Evolutionary conservation across 177 flowering plant genomes (phyloP).

Genomic region (Vitis hybrid): DNA sequence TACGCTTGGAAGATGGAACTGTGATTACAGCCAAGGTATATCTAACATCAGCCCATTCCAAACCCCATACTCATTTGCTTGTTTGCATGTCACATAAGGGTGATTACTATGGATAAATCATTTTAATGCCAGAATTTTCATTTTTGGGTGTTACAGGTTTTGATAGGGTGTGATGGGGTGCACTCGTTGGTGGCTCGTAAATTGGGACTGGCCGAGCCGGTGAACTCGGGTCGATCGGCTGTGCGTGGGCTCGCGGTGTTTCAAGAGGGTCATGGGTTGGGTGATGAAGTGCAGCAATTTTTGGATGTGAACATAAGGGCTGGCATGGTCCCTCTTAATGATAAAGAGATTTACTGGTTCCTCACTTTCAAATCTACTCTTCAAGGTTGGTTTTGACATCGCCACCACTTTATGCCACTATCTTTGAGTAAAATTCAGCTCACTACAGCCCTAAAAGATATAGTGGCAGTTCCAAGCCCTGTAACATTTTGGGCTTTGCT

Average conservation of each 20-base stretch:
- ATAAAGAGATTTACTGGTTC: constrained; percentile 21
- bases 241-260: constrained; percentile 42
- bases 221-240: constrained; percentile 35
- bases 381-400: constrained; percentile 6
- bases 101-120: neutral
- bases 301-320: constrained; percentile 10
- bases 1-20: constrained; percentile 33
- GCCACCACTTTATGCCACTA: neutral
- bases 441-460: too few species aligned
- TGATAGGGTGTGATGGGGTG: constrained; percentile 67
- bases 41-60: too few species aligned
- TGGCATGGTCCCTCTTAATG: constrained; percentile 17
- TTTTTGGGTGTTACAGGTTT: constrained; percentile 20
- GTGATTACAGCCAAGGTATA: constrained; percentile 32
- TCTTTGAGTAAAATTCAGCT: neutral
- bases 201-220: constrained; percentile 38
- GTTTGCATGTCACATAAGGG: too few species aligned
- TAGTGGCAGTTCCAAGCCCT: too few species aligned
- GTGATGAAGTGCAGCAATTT: constrained; percentile 22
- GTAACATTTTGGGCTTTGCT: too few species aligned
- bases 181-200: constrained; percentile 47
- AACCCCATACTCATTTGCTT: too few species aligned
- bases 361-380: neutral
- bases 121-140: neutral
- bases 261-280: constrained; percentile 40